Evolutionary conservation across 805 yeast species (phyloP).

Genomic region (Brettanomyces nanus): DNA sequence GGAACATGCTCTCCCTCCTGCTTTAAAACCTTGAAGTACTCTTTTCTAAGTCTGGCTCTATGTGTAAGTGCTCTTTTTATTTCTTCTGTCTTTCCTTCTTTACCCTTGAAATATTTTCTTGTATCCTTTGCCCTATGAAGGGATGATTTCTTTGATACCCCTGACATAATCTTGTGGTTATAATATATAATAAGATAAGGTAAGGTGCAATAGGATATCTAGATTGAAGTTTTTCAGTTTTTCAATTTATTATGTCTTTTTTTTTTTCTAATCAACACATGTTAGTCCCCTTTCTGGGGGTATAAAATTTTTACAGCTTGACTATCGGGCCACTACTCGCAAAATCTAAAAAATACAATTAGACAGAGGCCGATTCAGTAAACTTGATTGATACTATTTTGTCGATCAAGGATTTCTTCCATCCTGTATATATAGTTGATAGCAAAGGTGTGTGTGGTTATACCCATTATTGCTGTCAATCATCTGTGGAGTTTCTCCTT

Average conservation of each 20-base stretch:
- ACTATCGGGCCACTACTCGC: too few relatives aligned
- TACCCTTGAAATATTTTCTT: conserved; percentile 17
- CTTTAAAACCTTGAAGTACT: conserved; percentile 70
- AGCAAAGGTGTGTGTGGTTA: neutral
- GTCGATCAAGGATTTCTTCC: neutral
- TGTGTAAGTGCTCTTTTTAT: conserved; percentile 72
- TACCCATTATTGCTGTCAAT: neutral
- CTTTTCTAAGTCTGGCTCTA: conserved; percentile 72
- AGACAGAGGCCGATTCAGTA: too few relatives aligned
- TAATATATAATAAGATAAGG: too few relatives aligned
- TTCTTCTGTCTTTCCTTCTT: conserved; percentile 39
- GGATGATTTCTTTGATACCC: neutral
- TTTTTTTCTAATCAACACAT: neutral
- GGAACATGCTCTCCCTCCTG: conserved; percentile 58
- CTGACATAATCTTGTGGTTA: neutral
- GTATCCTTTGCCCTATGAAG: conserved; percentile 7
- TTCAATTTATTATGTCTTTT: neutral
- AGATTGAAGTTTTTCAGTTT: too few relatives aligned
- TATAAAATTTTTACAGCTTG: neutral
- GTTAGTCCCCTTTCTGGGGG: neutral
- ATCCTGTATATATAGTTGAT: conserved; percentile 1
- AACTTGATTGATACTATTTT: too few relatives aligned
- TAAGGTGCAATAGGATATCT: too few relatives aligned
- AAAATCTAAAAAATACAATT: too few relatives aligned
- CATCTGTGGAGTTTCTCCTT: neutral